Evolutionary conservation across 2,329 filamentous ascomycete species (phyloP), one percentile per base, ranked within the genome.

Genomic region (Trichoderma aggressivum): DNA sequence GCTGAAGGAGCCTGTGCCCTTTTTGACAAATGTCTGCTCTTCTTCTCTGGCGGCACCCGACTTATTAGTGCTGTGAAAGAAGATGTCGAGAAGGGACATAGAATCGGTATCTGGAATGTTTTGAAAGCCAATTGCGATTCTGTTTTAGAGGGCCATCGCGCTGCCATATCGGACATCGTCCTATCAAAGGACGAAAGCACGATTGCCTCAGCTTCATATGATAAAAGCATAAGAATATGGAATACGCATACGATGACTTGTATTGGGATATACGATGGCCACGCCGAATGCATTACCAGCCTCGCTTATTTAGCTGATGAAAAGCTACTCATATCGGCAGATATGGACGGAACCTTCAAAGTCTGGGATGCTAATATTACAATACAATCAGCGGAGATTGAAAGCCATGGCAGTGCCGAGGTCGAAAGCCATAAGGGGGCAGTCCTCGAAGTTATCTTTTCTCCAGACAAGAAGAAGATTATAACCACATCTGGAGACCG

Each of bases 161-260:
- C 43, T 21, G 2, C 18, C 21, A 55, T 70, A 11, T 14, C 36
- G 0, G 21, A 60, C 0, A 24, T 62, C 11, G 5, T 39, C 5
- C 8, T 70, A 11, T 70, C 67, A 10, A 3, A 12, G 4, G 58
- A 70, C 14, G 47, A 62, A 2, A 63, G 3, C 1, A 64, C 0
- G 18, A 64, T 70, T 39, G 50, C n/a, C 5, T 70, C 68, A 12
- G 34, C 26, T 34, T 70, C 68, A 1, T n/a, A 16, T 2, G 68
- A 70, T 3, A 61, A 66, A 16, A 60, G 8, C 1, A 66, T 71
- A 10, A 50, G 28, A 28, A 2, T 71, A 2, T 71, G 69, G 69
- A 53, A 71, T 16, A 7, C 5, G 16, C 7, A n/a, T 18, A 8
- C 16, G 4, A 10, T 5, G 21, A 5, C 28, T 26, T 71, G 69